Percentiles rank a stretch among this genome's conserved stretches.
phyloP scores from a whole-genome alignment of 305 asterid genomes.

The Fraxinus paxiana region DNA sequence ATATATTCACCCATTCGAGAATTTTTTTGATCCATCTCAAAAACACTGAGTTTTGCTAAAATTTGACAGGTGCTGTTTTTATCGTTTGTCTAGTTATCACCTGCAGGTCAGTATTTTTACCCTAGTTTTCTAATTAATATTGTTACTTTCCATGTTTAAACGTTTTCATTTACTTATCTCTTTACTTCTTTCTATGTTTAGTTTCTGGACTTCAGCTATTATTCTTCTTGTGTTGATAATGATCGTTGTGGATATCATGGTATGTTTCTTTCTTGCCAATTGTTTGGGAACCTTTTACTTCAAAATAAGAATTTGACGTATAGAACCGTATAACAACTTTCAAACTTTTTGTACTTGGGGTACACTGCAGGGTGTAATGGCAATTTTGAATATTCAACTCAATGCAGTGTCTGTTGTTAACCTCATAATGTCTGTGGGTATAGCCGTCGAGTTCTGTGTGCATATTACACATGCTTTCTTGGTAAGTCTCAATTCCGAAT shows the following conservation, averaged over 20 bases:
- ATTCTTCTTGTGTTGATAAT: slow-evolving; percentile 78
- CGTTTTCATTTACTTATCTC: not conserved
- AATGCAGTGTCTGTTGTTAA: slow-evolving; percentile 93
- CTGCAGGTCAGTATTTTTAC: slow-evolving; percentile 59
- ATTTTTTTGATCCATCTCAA: not conserved
- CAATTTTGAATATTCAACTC: slow-evolving; percentile 76
- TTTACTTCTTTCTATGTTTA: slow-evolving; percentile 26
- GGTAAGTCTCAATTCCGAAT: slow-evolving; percentile 45
- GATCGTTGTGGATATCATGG: slow-evolving; percentile 95
- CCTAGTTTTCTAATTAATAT: slow-evolving; percentile 2
- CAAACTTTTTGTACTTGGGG: slow-evolving; percentile 9
- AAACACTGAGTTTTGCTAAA: slow-evolving; percentile 15
- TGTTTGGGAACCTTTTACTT: not conserved
- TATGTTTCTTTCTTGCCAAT: slow-evolving; percentile 23
- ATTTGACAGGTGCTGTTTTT: slow-evolving; percentile 77
- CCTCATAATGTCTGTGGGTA: slow-evolving; percentile 96
- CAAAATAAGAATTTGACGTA: not conserved
- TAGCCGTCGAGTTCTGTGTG: slow-evolving; percentile 96
- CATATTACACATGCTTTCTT: slow-evolving; percentile 95
- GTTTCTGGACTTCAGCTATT: slow-evolving; percentile 95
- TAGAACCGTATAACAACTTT: not conserved
- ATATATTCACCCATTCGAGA: not conserved
- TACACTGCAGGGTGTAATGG: slow-evolving; percentile 79
- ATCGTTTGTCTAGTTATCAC: slow-evolving; percentile 84
- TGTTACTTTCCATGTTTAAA: not conserved